Evolutionary conservation across 257 asterid species (phyloP), one percentile per base, ranked within the genome.

Genomic region (Lavandula angustifolia): DNA sequence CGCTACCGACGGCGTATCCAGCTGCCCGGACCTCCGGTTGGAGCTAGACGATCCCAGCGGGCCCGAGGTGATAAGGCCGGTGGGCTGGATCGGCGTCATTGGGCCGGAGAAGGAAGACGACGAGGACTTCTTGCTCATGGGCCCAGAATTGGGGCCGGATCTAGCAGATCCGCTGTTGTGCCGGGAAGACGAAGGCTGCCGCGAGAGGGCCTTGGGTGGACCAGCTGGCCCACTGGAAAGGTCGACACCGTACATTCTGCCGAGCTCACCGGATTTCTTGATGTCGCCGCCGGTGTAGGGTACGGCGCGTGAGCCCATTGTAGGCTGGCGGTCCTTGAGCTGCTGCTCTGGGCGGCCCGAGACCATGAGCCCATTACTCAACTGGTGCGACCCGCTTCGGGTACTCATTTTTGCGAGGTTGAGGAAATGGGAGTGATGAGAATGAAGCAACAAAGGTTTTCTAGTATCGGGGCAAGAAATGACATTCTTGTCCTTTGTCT

Each of bases 201-300:
- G 84, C 1, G 92, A 84, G 17, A 85, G 82, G 6, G 84, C 80
- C 75, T 84, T 86, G 16, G 78, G 83, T 0, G 69, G 58, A 5
- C 44, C 69, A 3, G 79, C 66, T 4, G 87, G 85, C 14, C 72
- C 82, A 10, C 65, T 31, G 12, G 82, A 63, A 48, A 71, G 67
- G 61, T 79, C 95, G 62, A 91, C 72, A 29, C 97, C 97, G 73
- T 85, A 85, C 97, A 91, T 91, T 72, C 82, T 87, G 0, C 95
- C 97, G 22, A 91, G 83, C 77, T 91, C 97, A 1, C 97, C 97
- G 47, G 97, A 91, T 17, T 78, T 87, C 84, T 87, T 87, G 17
- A 91, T 90, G 63, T 91, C 95, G 4, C 97, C 97, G 66, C 96
- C 97, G 59, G 96, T 91, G 75, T 91, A 91, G 0, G 94, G 94